Conservation (phyloP, 1,284 basidiomycete genomes). For the Microbotryomycetes sp. region DNA sequence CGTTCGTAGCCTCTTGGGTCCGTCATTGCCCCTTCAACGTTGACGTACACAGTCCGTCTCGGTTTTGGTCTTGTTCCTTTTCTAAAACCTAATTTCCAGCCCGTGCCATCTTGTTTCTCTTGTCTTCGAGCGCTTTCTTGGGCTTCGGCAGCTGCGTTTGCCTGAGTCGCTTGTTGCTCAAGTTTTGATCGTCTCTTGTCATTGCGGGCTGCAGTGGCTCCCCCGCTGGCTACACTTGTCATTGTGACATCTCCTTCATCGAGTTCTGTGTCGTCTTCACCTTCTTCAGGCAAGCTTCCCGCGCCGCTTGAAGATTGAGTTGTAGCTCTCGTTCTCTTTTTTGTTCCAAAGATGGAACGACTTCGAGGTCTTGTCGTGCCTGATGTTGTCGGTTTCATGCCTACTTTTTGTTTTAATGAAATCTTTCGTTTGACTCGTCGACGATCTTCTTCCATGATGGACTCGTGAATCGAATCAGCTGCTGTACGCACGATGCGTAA, state of each 20-base stretch:
- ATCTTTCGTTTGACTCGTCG: conserved; percentile 47
- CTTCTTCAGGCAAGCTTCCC: conserved; percentile 10
- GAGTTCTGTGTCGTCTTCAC: not conserved
- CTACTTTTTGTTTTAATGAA: conserved; percentile 11
- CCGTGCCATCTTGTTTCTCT: conserved; percentile 20
- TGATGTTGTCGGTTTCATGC: too few species aligned
- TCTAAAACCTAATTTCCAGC: not conserved
- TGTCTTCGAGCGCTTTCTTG: conserved; percentile 26
- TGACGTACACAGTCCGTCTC: conserved; percentile 74
- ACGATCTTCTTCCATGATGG: conserved; percentile 66
- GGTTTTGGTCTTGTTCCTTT: conserved; percentile 29
- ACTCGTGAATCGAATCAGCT: conserved; percentile 78
- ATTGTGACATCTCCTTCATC: conserved; percentile 1
- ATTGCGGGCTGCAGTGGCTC: too few species aligned
- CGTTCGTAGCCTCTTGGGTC: conserved; percentile 76
- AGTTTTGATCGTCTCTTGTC: conserved; percentile 20
- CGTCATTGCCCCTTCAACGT: conserved; percentile 62
- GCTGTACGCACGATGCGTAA: conserved; percentile 82
- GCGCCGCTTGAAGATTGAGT: not conserved
- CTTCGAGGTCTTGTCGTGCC: conserved; percentile 26
- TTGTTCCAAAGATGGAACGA: conserved; percentile 32
- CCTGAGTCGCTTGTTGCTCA: conserved; percentile 25
- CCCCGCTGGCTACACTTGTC: too few species aligned
- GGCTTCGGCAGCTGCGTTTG: conserved; percentile 24
- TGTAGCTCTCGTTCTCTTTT: conserved; percentile 13